phyloP scores from a whole-genome alignment of 768 basidiomycete genomes.

The Auriscalpium microsporum region DNA sequence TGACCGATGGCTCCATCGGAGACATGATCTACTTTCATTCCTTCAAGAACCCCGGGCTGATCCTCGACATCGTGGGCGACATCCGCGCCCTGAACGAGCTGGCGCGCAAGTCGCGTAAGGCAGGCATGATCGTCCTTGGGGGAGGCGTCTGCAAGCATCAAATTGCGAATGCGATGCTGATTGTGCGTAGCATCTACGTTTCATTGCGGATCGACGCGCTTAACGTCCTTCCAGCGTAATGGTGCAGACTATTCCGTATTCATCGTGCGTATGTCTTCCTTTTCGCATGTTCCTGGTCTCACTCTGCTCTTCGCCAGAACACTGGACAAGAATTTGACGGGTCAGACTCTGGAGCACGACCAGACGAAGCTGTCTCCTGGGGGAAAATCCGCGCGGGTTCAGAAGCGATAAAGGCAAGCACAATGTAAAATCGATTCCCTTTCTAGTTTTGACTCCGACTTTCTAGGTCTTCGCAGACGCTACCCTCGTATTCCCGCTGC shows the following conservation, averaged over 20 bases:
- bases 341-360: constrained; percentile 92
- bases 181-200: constrained; percentile 45
- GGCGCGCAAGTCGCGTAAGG: constrained; percentile 78
- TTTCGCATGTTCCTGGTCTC: neutral
- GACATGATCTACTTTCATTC: constrained; percentile 99
- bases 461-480: constrained; percentile 84
- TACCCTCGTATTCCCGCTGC: constrained; percentile 88
- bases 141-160: constrained; percentile 99
- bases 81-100: constrained; percentile 89
- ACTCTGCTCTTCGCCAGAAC: constrained; percentile 43
- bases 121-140: constrained; percentile 97
- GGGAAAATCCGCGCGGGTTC: constrained; percentile 90
- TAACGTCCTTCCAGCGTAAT: constrained; percentile 57
- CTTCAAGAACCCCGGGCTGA: constrained; percentile 75
- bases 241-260: constrained; percentile 97
- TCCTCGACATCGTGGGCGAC: constrained; percentile 91
- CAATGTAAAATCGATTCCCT: neutral
- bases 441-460: neutral
- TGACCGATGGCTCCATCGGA: constrained; percentile 96
- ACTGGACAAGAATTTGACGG: constrained; percentile 99
- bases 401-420: constrained; percentile 68
- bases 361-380: constrained; percentile 98
- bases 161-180: constrained; percentile 99
- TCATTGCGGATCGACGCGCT: constrained; percentile 7
- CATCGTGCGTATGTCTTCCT: constrained; percentile 48